phyloP scores from a whole-genome alignment of 495 filamentous ascomycete species.

The Cenococcum geophilum region DNA sequence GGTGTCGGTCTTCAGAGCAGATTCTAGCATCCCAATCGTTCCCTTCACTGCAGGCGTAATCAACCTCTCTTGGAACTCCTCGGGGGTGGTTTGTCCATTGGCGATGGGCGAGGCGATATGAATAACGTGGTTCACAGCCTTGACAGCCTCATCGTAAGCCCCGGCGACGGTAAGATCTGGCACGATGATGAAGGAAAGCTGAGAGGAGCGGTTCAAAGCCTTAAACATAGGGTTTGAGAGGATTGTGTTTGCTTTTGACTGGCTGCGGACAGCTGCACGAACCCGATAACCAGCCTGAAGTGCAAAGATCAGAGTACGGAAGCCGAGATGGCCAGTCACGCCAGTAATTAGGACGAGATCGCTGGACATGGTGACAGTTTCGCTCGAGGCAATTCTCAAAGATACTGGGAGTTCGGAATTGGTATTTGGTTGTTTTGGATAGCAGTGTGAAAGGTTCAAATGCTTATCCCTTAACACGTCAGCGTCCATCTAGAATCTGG shows the following conservation, averaged over 20 bases:
- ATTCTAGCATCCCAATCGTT: slow-evolving; percentile 27
- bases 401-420: no score
- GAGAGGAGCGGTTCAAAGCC: slow-evolving; percentile 21
- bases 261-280: slow-evolving; percentile 40
- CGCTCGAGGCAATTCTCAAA: not conserved
- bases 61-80: slow-evolving; percentile 13
- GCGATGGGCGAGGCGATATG: slow-evolving; percentile 40
- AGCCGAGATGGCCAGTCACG: slow-evolving; percentile 42
- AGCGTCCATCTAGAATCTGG: no score
- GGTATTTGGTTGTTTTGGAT: no score
- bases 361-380: not conserved
- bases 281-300: slow-evolving; percentile 36
- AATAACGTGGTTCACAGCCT: slow-evolving; percentile 40
- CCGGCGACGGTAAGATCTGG: slow-evolving; percentile 39
- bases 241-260: slow-evolving; percentile 36
- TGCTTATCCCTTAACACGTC: no score
- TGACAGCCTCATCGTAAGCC: slow-evolving; percentile 37
- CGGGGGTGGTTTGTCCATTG: not conserved
- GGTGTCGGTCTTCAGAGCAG: slow-evolving; percentile 29
- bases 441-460: no score
- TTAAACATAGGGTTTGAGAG: not conserved
- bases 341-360: slow-evolving; percentile 29
- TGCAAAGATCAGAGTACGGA: slow-evolving; percentile 40
- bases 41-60: slow-evolving; percentile 35
- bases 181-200: slow-evolving; percentile 36